phyloP scores from a whole-genome alignment of 257 asterid genomes.

The Avicennia marina region DNA sequence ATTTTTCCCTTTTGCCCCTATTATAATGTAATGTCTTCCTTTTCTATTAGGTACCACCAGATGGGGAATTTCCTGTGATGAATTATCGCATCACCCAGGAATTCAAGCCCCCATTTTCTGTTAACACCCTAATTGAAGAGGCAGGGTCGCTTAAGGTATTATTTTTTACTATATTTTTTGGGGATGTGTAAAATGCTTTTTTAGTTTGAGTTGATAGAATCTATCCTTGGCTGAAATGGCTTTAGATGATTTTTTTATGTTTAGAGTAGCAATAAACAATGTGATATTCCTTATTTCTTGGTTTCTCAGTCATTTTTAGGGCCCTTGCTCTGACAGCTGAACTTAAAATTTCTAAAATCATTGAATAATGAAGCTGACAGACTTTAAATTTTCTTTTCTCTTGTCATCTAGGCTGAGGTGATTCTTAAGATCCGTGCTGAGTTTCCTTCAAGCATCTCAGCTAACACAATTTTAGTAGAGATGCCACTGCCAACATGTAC shows the following conservation, averaged over 20 bases:
- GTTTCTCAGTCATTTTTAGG: not conserved
- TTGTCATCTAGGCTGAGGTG: constrained; percentile 79
- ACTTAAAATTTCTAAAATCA: constrained; percentile 4
- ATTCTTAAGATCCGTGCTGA: constrained; percentile 92
- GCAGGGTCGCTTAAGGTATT: constrained; percentile 85
- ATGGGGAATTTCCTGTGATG: constrained; percentile 99
- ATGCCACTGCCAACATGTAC: constrained; percentile 96
- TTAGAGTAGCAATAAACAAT: constrained; percentile 12
- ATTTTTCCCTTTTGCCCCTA: not conserved
- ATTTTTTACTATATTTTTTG: constrained; percentile 4
- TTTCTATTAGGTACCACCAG: constrained; percentile 80
- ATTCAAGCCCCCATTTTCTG: constrained; percentile 94
- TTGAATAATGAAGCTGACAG: constrained; percentile 15
- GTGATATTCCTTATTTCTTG: constrained; percentile 9
- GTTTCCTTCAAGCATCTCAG: constrained; percentile 79
- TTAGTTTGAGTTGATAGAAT: constrained; percentile 10
- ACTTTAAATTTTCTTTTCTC: constrained; percentile 15
- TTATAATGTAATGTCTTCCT: constrained; percentile 8
- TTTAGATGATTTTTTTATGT: constrained; percentile 7
- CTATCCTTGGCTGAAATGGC: constrained; percentile 5
- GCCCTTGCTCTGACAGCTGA: constrained; percentile 8
- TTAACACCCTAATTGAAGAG: constrained; percentile 89
- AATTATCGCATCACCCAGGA: constrained; percentile 98
- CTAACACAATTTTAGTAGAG: constrained; percentile 81
- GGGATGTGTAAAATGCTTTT: constrained; percentile 9